These are phyloP conservation scores for Furcasterigmium sp. DNA, from an alignment of 2,329 filamentous ascomycete species.

Conservation along the genomic window DNA sequence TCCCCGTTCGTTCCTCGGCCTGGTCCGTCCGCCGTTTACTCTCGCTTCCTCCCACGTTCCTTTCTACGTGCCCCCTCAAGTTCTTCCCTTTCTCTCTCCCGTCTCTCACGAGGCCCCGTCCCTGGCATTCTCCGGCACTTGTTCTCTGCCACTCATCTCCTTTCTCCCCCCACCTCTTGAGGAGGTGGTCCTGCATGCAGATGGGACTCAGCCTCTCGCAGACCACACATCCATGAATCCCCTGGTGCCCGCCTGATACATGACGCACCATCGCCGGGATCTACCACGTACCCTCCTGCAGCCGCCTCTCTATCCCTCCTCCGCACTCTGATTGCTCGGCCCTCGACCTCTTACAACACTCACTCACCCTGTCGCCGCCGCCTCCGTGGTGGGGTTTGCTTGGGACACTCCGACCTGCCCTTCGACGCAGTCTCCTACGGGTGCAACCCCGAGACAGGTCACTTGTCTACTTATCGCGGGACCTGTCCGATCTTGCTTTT, in stretches of 20 bases:
- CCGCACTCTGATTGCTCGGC: slow-evolving; percentile 13
- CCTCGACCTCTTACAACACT: background rate
- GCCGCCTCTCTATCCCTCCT: slow-evolving; percentile 10
- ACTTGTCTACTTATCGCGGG: too few relatives aligned
- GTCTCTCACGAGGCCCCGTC: background rate
- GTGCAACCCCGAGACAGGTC: too few relatives aligned
- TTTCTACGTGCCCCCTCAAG: slow-evolving; percentile 2
- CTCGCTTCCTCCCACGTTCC: background rate
- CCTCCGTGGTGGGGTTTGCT: slow-evolving; percentile 3
- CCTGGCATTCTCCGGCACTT: background rate
- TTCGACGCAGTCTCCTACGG: too few relatives aligned
- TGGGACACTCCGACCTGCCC: background rate
- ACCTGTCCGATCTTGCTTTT: too few relatives aligned
- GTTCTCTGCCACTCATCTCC: background rate
- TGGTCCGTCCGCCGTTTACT: too few relatives aligned
- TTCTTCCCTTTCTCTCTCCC: slow-evolving; percentile 3
- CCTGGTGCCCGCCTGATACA: slow-evolving; percentile 13
- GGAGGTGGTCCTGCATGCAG: too few relatives aligned
- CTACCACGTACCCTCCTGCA: slow-evolving; percentile 9
- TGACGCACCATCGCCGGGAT: slow-evolving; percentile 13
- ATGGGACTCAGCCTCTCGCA: too few relatives aligned
- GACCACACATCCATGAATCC: background rate
- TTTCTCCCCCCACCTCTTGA: too few relatives aligned
- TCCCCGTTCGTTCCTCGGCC: too few relatives aligned
- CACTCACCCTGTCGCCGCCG: slow-evolving; percentile 4